Conservation (phyloP, 2,329 filamentous ascomycete genomes). For the Didymella pinodella region DNA sequence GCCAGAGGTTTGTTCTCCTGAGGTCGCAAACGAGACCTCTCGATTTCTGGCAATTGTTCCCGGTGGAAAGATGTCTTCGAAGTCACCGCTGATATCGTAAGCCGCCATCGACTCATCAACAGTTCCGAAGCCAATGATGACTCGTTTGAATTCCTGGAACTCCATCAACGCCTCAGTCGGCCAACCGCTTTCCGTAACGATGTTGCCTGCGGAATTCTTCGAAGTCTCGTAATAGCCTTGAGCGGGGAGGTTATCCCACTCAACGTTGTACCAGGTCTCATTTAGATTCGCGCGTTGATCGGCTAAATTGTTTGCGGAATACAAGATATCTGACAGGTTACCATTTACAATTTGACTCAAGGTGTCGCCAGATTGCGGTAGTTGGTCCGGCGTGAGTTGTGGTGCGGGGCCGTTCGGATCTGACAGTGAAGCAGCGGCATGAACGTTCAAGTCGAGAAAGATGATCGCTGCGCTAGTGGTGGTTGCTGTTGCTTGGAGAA, state of each 20-base stretch:
- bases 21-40: constrained; percentile 44
- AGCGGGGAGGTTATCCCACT: constrained; percentile 55
- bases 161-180: constrained; percentile 67
- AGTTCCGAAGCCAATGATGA: constrained; percentile 64
- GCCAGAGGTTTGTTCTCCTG: constrained; percentile 57
- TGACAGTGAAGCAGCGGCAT: constrained; percentile 57
- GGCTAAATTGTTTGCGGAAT: constrained; percentile 60
- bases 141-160: constrained; percentile 60
- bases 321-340: constrained; percentile 61
- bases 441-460: constrained; percentile 66
- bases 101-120: constrained; percentile 64
- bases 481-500: constrained; percentile 62
- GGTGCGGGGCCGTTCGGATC: constrained; percentile 54
- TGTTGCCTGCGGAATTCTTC: constrained; percentile 45
- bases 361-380: constrained; percentile 57
- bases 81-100: constrained; percentile 65
- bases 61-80: constrained; percentile 63
- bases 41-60: constrained; percentile 41
- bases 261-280: constrained; percentile 62
- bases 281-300: constrained; percentile 66
- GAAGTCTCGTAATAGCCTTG: constrained; percentile 61
- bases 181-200: constrained; percentile 67
- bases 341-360: constrained; percentile 59
- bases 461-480: constrained; percentile 63
- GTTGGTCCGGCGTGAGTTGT: constrained; percentile 49